Conservation (phyloP, 495 filamentous ascomycete species). For the Aspergillus nidulans region DNA sequence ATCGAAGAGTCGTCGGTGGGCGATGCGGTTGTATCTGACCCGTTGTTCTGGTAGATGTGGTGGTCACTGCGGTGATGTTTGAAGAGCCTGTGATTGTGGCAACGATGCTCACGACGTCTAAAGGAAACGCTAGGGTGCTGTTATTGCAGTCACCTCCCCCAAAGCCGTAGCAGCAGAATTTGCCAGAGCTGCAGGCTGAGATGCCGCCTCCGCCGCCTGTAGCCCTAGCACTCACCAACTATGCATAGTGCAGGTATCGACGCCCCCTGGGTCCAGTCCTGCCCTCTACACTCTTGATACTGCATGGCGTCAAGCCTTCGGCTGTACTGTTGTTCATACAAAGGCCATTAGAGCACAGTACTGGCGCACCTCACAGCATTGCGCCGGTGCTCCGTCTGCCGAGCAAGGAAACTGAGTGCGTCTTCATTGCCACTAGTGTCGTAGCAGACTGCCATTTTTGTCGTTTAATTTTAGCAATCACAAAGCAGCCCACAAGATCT, state of each 20-base stretch:
- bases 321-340: neutral
- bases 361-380: conserved; percentile 1
- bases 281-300: neutral
- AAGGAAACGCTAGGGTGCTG: neutral
- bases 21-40: neutral
- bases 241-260: neutral
- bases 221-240: neutral
- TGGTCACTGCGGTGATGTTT: neutral
- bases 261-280: neutral
- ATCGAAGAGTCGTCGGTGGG: neutral
- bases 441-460: neutral
- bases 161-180: conserved; percentile 5
- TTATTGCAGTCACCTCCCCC: conserved; percentile 1
- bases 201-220: neutral
- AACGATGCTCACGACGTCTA: neutral
- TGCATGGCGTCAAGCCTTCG: neutral
- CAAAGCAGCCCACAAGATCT: neutral
- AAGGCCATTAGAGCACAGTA: neutral
- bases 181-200: neutral
- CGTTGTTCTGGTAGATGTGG: neutral
- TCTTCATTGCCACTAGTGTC: neutral
- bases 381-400: neutral
- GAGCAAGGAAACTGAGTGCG: neutral
- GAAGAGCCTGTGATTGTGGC: neutral
- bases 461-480: neutral